These are phyloP conservation scores for Stramenopiles sp. DNA, from an alignment of 352 stramenopile genomes.

Conservation along the genomic window DNA sequence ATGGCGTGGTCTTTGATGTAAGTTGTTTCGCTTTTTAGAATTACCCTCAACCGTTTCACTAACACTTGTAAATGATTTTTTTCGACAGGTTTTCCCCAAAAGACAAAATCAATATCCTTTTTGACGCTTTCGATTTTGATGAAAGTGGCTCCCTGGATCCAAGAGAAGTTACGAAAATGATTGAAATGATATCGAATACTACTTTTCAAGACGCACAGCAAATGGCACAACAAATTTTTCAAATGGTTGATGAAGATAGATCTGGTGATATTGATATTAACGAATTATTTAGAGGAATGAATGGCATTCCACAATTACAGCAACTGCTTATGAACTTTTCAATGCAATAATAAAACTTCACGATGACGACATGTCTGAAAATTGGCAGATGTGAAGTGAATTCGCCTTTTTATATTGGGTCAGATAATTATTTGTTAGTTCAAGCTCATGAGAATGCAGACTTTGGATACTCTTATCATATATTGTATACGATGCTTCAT, in stretches of 20 bases:
- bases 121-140: neutral
- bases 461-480: too few relatives aligned
- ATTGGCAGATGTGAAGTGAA: too few relatives aligned
- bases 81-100: neutral
- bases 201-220: neutral
- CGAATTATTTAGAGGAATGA: neutral
- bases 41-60: too few relatives aligned
- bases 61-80: too few relatives aligned
- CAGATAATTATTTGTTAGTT: too few relatives aligned
- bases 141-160: neutral
- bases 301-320: neutral
- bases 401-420: too few relatives aligned
- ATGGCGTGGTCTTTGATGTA: neutral
- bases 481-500: too few relatives aligned
- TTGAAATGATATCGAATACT: neutral
- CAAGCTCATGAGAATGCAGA: too few relatives aligned
- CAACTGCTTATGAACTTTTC: neutral
- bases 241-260: neutral
- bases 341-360: neutral
- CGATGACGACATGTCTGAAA: too few relatives aligned
- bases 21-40: too few relatives aligned
- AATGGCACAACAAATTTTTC: neutral
- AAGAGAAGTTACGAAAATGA: neutral
- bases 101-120: neutral
- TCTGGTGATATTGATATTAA: neutral